Evolutionary conservation across 1,139 yeast genomes (phyloP).

Genomic region (Martiniozyma asiatica): DNA sequence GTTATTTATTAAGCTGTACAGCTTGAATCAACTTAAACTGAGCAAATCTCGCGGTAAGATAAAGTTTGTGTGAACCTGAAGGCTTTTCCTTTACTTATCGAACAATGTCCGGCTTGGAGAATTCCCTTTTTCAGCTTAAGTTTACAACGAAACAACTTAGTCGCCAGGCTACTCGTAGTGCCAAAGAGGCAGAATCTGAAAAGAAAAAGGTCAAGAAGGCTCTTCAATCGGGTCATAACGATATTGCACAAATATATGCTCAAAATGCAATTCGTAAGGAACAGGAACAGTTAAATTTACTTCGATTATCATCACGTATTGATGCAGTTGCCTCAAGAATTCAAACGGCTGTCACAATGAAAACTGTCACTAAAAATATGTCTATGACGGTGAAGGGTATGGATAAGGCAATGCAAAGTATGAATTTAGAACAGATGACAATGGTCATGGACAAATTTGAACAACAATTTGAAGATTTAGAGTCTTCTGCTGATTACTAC

Average conservation of each 20-base stretch:
- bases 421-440: slow-evolving; percentile 88
- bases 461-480: slow-evolving; percentile 89
- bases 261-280: slow-evolving; percentile 91
- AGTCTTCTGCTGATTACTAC: slow-evolving; percentile 86
- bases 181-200: slow-evolving; percentile 80
- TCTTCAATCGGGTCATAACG: slow-evolving; percentile 73
- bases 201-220: slow-evolving; percentile 88
- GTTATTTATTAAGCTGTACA: too few relatives aligned
- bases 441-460: slow-evolving; percentile 97
- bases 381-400: slow-evolving; percentile 84
- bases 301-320: slow-evolving; percentile 76
- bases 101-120: slow-evolving; percentile 41
- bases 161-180: slow-evolving; percentile 82
- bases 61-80: neutral
- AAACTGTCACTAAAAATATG: slow-evolving; percentile 90
- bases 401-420: slow-evolving; percentile 92
- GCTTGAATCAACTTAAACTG: too few relatives aligned
- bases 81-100: neutral
- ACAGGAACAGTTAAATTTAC: slow-evolving; percentile 71
- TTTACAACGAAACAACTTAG: slow-evolving; percentile 91
- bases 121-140: slow-evolving; percentile 43
- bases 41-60: slow-evolving; percentile 12
- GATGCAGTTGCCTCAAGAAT: slow-evolving; percentile 95
- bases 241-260: slow-evolving; percentile 88
- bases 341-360: slow-evolving; percentile 96